Percentiles rank a stretch among this genome's conserved stretches.
These are phyloP conservation scores for Glonium stellatum DNA, from an alignment of 495 filamentous ascomycete genomes.

Conservation along the genomic window DNA sequence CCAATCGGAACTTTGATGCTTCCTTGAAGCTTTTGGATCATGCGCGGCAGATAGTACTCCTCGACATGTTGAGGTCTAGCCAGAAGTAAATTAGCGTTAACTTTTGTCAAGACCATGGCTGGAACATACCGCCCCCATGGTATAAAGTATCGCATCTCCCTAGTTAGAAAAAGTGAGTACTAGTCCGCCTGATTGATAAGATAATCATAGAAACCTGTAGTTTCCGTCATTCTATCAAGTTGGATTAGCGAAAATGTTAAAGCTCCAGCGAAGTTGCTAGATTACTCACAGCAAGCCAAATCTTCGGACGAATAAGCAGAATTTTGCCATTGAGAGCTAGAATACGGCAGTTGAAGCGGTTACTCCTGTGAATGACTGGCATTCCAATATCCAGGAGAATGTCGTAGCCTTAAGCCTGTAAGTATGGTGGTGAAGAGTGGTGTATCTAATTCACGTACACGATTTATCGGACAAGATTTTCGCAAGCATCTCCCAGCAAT, in stretches of 20 bases:
- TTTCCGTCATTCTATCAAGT: constrained; percentile 66
- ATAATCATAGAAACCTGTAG: constrained; percentile 28
- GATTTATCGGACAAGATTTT: constrained; percentile 56
- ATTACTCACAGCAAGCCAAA: constrained; percentile 57
- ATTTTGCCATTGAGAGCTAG: constrained; percentile 50
- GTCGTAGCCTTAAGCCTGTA: constrained; percentile 40
- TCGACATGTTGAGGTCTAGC: no score
- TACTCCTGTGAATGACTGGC: constrained; percentile 55
- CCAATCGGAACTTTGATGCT: constrained; percentile 61
- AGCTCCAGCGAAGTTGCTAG: constrained; percentile 23
- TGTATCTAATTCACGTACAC: constrained; percentile 30
- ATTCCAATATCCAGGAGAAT: constrained; percentile 59
- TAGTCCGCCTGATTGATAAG: no score
- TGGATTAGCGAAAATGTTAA: neutral
- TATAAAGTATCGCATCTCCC: constrained; percentile 66
- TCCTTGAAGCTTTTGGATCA: constrained; percentile 56
- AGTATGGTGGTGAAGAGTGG: no score
- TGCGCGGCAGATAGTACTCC: constrained; percentile 63
- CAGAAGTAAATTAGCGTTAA: no score
- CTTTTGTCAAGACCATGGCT: constrained; percentile 55
- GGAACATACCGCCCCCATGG: no score
- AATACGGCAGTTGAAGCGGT: constrained; percentile 68
- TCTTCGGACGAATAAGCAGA: constrained; percentile 68
- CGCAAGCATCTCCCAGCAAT: constrained; percentile 67
- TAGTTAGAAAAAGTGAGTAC: no score